phyloP scores from a whole-genome alignment of 2,329 filamentous ascomycete species.

The Scedosporium dehoogii region DNA sequence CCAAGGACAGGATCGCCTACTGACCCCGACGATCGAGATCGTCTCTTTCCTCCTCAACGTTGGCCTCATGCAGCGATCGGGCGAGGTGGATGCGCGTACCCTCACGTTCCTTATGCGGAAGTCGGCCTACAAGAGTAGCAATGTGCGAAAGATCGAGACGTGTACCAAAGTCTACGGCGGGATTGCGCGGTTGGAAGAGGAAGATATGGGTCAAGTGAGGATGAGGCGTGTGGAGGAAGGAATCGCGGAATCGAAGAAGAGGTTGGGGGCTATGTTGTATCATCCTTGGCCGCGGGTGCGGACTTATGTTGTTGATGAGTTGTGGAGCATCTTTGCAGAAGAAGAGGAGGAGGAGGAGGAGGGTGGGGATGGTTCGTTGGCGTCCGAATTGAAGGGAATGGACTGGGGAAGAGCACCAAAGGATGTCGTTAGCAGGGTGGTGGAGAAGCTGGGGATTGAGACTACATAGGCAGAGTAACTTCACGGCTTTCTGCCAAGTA shows the following conservation, averaged over 20 bases:
- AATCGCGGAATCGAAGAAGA: slow-evolving; percentile 48
- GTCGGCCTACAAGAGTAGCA: slow-evolving; percentile 72
- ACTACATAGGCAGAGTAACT: slow-evolving; percentile 9
- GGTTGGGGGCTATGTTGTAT: slow-evolving; percentile 61
- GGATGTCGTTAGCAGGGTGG: slow-evolving; percentile 29
- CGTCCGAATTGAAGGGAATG: slow-evolving; percentile 33
- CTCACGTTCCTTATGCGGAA: slow-evolving; percentile 66
- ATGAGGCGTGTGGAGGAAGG: slow-evolving; percentile 12
- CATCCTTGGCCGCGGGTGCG: slow-evolving; percentile 77
- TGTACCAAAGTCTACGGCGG: slow-evolving; percentile 72
- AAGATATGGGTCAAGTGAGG: slow-evolving; percentile 1
- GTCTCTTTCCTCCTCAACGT: slow-evolving; percentile 67
- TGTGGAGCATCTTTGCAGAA: slow-evolving; percentile 37
- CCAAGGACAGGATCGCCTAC: slow-evolving; percentile 55
- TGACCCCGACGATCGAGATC: slow-evolving; percentile 68
- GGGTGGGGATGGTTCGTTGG: slow-evolving; percentile 10
- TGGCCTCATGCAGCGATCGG: slow-evolving; percentile 32
- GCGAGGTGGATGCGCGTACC: slow-evolving; percentile 33
- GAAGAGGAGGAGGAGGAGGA: slow-evolving; percentile 17
- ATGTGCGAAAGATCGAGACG: slow-evolving; percentile 71
- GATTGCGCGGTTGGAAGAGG: slow-evolving; percentile 35
- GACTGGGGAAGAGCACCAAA: slow-evolving; percentile 50
- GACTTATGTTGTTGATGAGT: slow-evolving; percentile 47
- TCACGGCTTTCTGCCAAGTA: too few relatives aligned
- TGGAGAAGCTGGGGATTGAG: slow-evolving; percentile 31